Evolutionary conservation across 2,329 filamentous ascomycete genomes (phyloP).

Genomic region (Paramyrothecium sp.): DNA sequence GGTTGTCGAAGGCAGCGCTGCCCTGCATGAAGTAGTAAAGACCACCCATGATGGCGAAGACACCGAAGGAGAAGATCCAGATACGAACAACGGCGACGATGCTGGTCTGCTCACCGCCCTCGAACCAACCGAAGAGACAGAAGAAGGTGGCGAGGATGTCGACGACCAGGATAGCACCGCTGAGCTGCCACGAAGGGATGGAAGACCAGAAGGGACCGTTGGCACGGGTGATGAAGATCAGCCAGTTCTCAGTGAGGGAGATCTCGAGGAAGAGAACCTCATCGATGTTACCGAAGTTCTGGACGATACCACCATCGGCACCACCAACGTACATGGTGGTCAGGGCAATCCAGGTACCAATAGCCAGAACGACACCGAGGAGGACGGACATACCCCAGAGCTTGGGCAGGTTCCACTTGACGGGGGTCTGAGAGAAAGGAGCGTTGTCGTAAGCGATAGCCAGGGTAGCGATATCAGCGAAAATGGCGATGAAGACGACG

Average conservation of each 20-base stretch:
- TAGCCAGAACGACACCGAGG: conserved; percentile 75
- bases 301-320: conserved; percentile 77
- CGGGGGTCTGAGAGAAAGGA: conserved; percentile 78
- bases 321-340: conserved; percentile 76
- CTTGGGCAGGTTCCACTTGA: conserved; percentile 95
- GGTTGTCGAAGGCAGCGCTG: conserved; percentile 79
- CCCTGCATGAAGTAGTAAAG: conserved; percentile 76
- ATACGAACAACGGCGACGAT: conserved; percentile 85
- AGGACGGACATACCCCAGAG: conserved; percentile 91
- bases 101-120: conserved; percentile 60
- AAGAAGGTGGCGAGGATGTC: conserved; percentile 85
- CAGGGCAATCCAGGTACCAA: conserved; percentile 85
- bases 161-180: conserved; percentile 75
- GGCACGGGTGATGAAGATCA: conserved; percentile 94
- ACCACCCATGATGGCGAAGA: conserved; percentile 81
- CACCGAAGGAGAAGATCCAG: conserved; percentile 88
- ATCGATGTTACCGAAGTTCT: conserved; percentile 83
- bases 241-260: conserved; percentile 90
- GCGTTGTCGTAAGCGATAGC: conserved; percentile 94
- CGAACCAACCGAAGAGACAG: conserved; percentile 82
- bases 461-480: conserved; percentile 87
- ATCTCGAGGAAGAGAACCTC: conserved; percentile 87
- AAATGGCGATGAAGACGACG: conserved; percentile 92
- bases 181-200: conserved; percentile 81
- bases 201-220: conserved; percentile 92